A percentile compares a stretch with the other conserved stretches of the same genome.
Conservation (phyloP, 2,329 filamentous ascomycete species). For the Alternaria sp. region DNA sequence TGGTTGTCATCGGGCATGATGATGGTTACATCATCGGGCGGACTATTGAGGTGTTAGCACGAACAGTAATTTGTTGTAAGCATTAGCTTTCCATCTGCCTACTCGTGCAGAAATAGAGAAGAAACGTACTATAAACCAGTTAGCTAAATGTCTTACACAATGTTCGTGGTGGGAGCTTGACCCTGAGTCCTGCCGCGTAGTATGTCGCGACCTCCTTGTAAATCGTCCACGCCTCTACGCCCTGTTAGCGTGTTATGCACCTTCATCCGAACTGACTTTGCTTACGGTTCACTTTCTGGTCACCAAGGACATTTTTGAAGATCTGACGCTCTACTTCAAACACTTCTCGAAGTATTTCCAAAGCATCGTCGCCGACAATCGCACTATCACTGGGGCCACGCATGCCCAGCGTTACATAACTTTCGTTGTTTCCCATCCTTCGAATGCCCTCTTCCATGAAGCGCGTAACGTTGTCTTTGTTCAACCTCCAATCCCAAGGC, state of each 20-base stretch:
- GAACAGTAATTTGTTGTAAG: no score
- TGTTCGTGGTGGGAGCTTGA: no score
- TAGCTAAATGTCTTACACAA: no score
- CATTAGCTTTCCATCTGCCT: no score
- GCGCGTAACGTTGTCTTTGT: slow-evolving; percentile 35
- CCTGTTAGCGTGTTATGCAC: slow-evolving; percentile 65
- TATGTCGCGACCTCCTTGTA: slow-evolving; percentile 69
- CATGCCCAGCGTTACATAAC: slow-evolving; percentile 71
- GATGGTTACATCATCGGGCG: slow-evolving; percentile 55
- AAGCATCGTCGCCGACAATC: slow-evolving; percentile 29
- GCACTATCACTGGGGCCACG: slow-evolving; percentile 71
- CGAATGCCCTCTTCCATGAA: slow-evolving; percentile 39
- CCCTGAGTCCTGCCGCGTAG: slow-evolving; percentile 65
- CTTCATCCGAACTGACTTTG: fast-evolving
- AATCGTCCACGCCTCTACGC: neutral
- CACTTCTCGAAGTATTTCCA: slow-evolving; percentile 26
- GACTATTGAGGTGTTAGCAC: no score
- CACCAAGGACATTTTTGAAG: slow-evolving; percentile 22
- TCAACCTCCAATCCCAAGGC: slow-evolving; percentile 43
- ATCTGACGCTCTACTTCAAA: slow-evolving; percentile 26
- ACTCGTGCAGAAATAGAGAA: neutral
- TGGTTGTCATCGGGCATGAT: slow-evolving; percentile 74
- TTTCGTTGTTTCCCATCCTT: slow-evolving; percentile 67
- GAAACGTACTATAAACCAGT: slow-evolving; percentile 47
- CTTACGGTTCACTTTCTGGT: slow-evolving; percentile 23